These are phyloP conservation scores for Miamiensis avidus DNA, from an alignment of 169 alveolate species.

Conservation along the genomic window DNA sequence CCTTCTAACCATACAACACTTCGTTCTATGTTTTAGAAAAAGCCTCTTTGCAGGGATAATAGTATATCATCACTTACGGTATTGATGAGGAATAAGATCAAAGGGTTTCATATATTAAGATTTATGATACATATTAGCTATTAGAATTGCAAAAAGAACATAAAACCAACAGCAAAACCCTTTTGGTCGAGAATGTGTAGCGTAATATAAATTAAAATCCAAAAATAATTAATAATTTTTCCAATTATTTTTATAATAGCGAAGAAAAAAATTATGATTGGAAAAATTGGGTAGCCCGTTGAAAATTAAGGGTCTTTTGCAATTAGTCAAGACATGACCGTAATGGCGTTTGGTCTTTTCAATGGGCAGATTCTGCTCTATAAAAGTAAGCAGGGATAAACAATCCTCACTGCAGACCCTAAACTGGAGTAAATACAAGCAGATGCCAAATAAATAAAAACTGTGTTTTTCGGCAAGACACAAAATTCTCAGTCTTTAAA, in stretches of 20 bases:
- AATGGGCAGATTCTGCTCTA: background rate
- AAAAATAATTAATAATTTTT: too few species aligned
- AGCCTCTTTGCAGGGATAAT: background rate
- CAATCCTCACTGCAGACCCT: background rate
- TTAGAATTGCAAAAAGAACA: background rate
- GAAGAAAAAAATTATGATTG: background rate
- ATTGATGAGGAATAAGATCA: background rate
- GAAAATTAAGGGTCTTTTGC: background rate
- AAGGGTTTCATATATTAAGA: background rate
- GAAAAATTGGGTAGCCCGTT: background rate
- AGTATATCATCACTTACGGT: background rate
- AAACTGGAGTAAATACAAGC: background rate
- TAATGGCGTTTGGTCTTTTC: background rate
- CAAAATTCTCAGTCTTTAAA: too few species aligned
- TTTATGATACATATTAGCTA: background rate
- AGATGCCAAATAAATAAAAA: background rate
- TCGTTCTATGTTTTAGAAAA: background rate
- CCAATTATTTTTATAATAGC: background rate
- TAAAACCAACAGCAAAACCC: too few species aligned
- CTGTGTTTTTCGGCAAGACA: background rate
- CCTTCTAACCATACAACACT: background rate
- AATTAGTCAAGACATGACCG: background rate
- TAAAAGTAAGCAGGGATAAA: background rate
- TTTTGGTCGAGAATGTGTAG: background rate
- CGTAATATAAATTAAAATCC: background rate